Conservation (phyloP, 805 yeast genomes). For the Metschnikowia reukaufii region DNA sequence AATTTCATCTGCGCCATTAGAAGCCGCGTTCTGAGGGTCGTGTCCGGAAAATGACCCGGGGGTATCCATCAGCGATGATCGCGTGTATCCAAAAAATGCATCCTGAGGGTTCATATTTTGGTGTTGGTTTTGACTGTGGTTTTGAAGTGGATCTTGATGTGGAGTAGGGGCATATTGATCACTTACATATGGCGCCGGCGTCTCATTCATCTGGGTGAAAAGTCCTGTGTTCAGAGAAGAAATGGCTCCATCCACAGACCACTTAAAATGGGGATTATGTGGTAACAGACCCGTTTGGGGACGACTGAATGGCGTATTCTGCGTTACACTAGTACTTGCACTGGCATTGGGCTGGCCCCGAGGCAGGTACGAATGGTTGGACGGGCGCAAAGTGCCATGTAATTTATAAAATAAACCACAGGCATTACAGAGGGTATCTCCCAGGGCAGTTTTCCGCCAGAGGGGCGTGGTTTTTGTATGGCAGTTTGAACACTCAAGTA, state of each 20-base stretch:
- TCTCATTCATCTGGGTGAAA: slow-evolving; percentile 10
- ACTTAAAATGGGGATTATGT: slow-evolving; percentile 5
- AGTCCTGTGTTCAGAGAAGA: slow-evolving; percentile 14
- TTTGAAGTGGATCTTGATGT: too few relatives aligned
- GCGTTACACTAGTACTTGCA: too few relatives aligned
- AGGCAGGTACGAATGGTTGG: slow-evolving; percentile 22
- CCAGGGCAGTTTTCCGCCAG: slow-evolving; percentile 44
- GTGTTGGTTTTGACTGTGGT: slow-evolving; percentile 1
- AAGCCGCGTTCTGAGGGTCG: slow-evolving; percentile 9
- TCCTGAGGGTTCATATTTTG: slow-evolving; percentile 1
- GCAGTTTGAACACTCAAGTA: slow-evolving; percentile 42
- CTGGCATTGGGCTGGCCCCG: slow-evolving; percentile 1
- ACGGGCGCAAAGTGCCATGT: slow-evolving; percentile 46
- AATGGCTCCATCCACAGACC: slow-evolving; percentile 14
- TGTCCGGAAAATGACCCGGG: slow-evolving; percentile 1
- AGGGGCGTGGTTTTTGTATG: slow-evolving; percentile 46
- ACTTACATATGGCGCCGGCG: neutral
- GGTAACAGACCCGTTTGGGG: neutral
- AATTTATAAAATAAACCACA: slow-evolving; percentile 47
- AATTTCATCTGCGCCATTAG: slow-evolving; percentile 34
- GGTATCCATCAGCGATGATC: slow-evolving; percentile 3
- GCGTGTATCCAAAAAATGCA: slow-evolving; percentile 10
- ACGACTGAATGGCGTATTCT: too few relatives aligned
- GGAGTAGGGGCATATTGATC: too few relatives aligned
- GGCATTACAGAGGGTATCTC: slow-evolving; percentile 46